Evolutionary conservation across 2,329 filamentous ascomycete species (phyloP).

Genomic region (Aspergillus pseudoglaucus): DNA sequence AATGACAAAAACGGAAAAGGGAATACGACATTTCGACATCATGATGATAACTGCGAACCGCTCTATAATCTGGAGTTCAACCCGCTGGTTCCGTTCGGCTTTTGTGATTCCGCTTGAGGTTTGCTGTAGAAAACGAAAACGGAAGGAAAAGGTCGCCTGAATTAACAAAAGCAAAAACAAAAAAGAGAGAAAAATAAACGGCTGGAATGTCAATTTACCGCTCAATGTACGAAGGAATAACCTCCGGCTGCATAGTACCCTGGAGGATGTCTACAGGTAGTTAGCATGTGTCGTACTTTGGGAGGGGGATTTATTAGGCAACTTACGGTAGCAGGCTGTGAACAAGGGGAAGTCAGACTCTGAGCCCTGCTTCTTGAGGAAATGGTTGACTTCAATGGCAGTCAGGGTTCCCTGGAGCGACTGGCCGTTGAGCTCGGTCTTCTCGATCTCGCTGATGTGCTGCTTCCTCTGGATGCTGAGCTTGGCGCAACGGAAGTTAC

Average conservation of each 20-base stretch:
- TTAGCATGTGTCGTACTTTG: slow-evolving; percentile 8
- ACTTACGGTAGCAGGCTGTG: slow-evolving; percentile 68
- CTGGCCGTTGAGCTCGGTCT: slow-evolving; percentile 86
- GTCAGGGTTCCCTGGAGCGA: slow-evolving; percentile 93
- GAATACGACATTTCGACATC: slow-evolving; percentile 2
- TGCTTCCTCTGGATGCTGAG: slow-evolving; percentile 74
- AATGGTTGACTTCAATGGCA: slow-evolving; percentile 82
- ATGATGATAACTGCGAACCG: not conserved
- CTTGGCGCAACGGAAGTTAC: slow-evolving; percentile 92
- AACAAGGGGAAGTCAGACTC: slow-evolving; percentile 88
- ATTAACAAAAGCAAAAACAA: slow-evolving; percentile 11
- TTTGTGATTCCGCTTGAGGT: slow-evolving; percentile 5
- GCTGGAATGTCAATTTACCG: slow-evolving; percentile 24
- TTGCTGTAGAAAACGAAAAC: slow-evolving; percentile 13
- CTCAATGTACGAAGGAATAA: slow-evolving; percentile 67
- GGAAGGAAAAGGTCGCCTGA: slow-evolving; percentile 5
- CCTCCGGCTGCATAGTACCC: slow-evolving; percentile 67
- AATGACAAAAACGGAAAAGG: slow-evolving; percentile 4
- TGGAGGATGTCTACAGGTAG: slow-evolving; percentile 59
- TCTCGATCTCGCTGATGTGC: slow-evolving; percentile 79
- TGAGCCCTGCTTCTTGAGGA: slow-evolving; percentile 69
- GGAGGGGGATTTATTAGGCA: not conserved
- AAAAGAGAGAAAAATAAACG: slow-evolving; percentile 1
- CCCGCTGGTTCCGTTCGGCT: not conserved
- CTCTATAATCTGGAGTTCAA: slow-evolving; percentile 12